Evolutionary conservation across 176 grass and related monocot species (phyloP), one percentile per base, ranked within the genome.

Genomic region (Zoysia pacifica): DNA sequence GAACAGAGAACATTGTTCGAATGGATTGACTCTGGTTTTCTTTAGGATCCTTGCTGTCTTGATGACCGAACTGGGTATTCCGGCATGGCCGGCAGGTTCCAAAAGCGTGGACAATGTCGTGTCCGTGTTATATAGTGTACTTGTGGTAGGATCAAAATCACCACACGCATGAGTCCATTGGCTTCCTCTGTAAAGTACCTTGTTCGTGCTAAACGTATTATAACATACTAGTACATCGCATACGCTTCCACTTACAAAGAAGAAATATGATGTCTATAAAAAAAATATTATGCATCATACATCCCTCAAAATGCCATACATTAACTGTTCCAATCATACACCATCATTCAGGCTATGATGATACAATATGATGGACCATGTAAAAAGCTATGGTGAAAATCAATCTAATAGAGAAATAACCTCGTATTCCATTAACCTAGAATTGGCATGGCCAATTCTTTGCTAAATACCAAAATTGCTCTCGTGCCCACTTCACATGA

Each of bases 401-500:
- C 55, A 80, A 81, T 67, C 6, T 19, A 67, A 18, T 7, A 60
- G 40, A 71, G 48, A 89, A 72, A 47, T 19, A 61, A 47, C 45
- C 82, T 77, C 58, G 80, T 82, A 66, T 66, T 80, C 41, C 73
- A 77, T 41, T 66, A 77, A 67, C 67, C 67, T 77, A 81, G 50
- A 72, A 82, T 60, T 81, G 67, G 60, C 67, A 59, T 7, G 12
- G 15, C 3, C 44, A 20, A 72, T 67, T 76, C 76, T 88, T 67
- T 52, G 43, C 78, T 89, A 81, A 73, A 41, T 78, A 82, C 67
- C 83, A 86, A 89, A 89, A 78, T 36, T 86, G 44, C 40, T 67
- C 50, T 67, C 65, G 20, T 19, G 38, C 71, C 66, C 44, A 81
- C 50, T 73, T 67, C 20, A 28, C 60, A 46, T 1, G 65, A 77